Evolutionary conservation across 208 protist genomes (phyloP).

Genomic region (Leptomonas pyrrhocoris): DNA sequence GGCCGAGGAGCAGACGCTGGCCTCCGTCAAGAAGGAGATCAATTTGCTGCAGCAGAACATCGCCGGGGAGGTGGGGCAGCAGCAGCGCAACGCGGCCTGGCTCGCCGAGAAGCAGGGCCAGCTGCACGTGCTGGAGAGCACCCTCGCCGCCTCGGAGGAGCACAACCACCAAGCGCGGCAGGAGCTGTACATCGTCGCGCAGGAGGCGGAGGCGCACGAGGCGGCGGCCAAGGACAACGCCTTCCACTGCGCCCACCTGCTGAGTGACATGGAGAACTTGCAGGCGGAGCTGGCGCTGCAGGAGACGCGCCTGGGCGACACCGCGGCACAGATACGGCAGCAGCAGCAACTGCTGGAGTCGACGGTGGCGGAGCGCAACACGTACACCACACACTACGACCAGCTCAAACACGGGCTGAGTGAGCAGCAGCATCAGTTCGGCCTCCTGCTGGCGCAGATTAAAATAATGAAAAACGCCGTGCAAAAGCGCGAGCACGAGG

Average conservation of each 20-base stretch:
- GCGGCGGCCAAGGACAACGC: constrained; percentile 67
- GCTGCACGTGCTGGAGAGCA: constrained; percentile 88
- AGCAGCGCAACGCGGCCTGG: constrained; percentile 75
- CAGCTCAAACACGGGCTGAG: constrained; percentile 94
- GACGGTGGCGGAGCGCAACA: constrained; percentile 95
- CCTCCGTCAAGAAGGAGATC: constrained; percentile 52
- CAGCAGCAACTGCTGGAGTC: constrained; percentile 90
- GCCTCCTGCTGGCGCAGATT: constrained; percentile 95
- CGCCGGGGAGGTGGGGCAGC: constrained; percentile 49
- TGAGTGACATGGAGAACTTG: constrained; percentile 89
- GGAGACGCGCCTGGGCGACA: constrained; percentile 78
- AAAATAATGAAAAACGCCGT: constrained; percentile 95
- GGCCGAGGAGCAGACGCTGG: constrained; percentile 44
- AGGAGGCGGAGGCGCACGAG: constrained; percentile 88
- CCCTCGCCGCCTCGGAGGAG: constrained; percentile 81
- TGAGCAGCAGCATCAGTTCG: constrained; percentile 94
- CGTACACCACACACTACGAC: constrained; percentile 96
- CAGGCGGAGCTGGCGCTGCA: constrained; percentile 85
- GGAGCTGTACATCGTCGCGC: constrained; percentile 84
- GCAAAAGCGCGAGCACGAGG: constrained; percentile 64
- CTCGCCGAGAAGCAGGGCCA: constrained; percentile 84
- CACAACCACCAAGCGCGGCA: constrained; percentile 90
- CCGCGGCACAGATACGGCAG: constrained; percentile 61
- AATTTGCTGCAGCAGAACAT: constrained; percentile 83
- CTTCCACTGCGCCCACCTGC: constrained; percentile 70